Conservation (phyloP, 768 basidiomycete species). For the Amanita pallidorosea region DNA sequence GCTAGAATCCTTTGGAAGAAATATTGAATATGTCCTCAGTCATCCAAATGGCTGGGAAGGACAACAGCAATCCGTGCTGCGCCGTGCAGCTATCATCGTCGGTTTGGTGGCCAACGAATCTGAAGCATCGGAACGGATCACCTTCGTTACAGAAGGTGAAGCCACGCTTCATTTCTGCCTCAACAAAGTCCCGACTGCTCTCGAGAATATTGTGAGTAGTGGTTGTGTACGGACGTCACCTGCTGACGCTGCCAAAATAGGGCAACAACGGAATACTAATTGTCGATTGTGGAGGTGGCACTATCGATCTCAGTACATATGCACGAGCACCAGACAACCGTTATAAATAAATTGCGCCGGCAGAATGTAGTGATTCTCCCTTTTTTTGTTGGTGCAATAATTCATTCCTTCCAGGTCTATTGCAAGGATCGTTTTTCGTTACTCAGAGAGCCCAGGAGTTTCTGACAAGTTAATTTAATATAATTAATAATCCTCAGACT, state of each 20-base stretch:
- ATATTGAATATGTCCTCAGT: conserved; percentile 35
- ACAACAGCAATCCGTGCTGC: conserved; percentile 36
- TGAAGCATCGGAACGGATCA: conserved; percentile 27
- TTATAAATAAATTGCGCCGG: conserved; percentile 1
- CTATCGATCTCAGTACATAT: conserved; percentile 5
- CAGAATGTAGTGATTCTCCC: not conserved
- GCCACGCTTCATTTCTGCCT: conserved; percentile 44
- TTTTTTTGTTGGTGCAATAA: not conserved
- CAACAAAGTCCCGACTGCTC: conserved; percentile 22
- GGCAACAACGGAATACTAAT: not conserved
- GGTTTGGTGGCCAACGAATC: conserved; percentile 26
- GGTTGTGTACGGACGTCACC: no score
- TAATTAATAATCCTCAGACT: not conserved
- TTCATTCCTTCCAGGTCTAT: not conserved
- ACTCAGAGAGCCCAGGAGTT: not conserved
- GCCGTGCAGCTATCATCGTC: conserved; percentile 32
- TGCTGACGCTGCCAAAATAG: not conserved
- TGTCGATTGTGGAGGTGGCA: conserved; percentile 4
- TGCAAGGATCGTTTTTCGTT: conserved; percentile 4
- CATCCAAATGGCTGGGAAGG: conserved; percentile 54
- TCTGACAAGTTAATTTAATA: not conserved
- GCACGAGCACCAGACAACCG: not conserved
- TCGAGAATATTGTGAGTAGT: conserved; percentile 14
- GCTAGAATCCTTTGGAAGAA: conserved; percentile 28
- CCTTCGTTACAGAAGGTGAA: conserved; percentile 46